Evolutionary conservation across 208 protist species (phyloP).

Genomic region (Angomonas deanei): DNA sequence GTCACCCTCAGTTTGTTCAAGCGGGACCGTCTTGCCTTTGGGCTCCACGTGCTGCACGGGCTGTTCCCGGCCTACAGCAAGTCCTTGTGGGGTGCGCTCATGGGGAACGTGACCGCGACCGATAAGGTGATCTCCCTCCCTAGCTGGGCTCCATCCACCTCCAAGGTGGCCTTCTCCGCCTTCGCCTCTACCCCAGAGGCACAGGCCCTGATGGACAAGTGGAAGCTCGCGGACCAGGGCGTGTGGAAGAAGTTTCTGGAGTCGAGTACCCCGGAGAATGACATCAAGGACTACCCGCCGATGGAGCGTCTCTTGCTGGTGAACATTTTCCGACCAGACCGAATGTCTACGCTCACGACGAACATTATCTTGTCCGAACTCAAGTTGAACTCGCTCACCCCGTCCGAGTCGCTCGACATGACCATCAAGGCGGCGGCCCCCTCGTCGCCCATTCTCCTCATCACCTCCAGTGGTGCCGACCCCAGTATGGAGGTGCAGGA

Average conservation of each 20-base stretch:
- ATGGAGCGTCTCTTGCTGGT: slow-evolving; percentile 95
- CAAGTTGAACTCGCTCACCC: slow-evolving; percentile 63
- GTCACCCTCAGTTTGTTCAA: slow-evolving; percentile 83
- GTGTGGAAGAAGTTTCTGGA: slow-evolving; percentile 80
- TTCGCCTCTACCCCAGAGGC: slow-evolving; percentile 32
- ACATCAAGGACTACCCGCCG: slow-evolving; percentile 41
- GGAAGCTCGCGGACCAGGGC: slow-evolving; percentile 37
- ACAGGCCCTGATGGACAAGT: slow-evolving; percentile 37
- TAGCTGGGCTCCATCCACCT: slow-evolving; percentile 51
- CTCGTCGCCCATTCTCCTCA: slow-evolving; percentile 86
- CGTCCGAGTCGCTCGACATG: slow-evolving; percentile 65
- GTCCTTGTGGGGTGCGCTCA: slow-evolving; percentile 85
- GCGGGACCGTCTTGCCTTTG: slow-evolving; percentile 92
- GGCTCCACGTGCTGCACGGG: slow-evolving; percentile 90
- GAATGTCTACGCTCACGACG: slow-evolving; percentile 83
- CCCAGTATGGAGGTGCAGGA: slow-evolving; percentile 93
- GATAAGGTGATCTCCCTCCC: slow-evolving; percentile 28
- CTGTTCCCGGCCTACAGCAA: slow-evolving; percentile 80
- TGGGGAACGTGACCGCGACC: slow-evolving; percentile 37
- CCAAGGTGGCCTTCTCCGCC: slow-evolving; percentile 46
- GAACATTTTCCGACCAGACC: slow-evolving; percentile 94
- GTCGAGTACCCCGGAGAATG: slow-evolving; percentile 52
- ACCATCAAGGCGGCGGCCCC: slow-evolving; percentile 31
- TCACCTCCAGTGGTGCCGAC: slow-evolving; percentile 93
- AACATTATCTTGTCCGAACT: slow-evolving; percentile 54